These are phyloP conservation scores for Xylariales sp. DNA, from an alignment of 2,329 filamentous ascomycete genomes.

Conservation along the genomic window DNA sequence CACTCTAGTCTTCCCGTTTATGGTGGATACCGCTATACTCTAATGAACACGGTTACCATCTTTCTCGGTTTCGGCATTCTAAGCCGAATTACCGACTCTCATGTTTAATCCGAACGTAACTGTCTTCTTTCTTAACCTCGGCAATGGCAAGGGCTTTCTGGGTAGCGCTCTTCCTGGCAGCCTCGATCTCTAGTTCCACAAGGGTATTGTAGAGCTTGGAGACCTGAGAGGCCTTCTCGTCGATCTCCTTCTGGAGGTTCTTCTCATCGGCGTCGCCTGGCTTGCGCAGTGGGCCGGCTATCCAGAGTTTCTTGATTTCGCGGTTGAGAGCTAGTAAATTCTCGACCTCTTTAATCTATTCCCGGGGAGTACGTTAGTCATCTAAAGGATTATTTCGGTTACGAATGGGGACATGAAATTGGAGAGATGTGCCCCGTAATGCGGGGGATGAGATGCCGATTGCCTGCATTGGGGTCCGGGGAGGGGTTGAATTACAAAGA, in stretches of 20 bases:
- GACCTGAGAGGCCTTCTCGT: constrained; percentile 53
- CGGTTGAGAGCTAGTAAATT: constrained; percentile 60
- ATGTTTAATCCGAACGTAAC: constrained; percentile 5
- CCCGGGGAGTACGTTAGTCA: constrained; percentile 8
- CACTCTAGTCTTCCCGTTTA: too few relatives aligned
- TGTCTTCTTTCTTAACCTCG: constrained; percentile 15
- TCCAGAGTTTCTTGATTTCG: constrained; percentile 63
- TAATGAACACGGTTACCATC: too few relatives aligned
- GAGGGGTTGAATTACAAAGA: neutral
- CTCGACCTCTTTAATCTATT: constrained; percentile 56
- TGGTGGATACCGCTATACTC: too few relatives aligned
- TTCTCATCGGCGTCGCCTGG: constrained; percentile 56
- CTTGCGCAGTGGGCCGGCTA: constrained; percentile 59
- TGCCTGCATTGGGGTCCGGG: neutral
- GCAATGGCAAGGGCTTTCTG: constrained; percentile 13
- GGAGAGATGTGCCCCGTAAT: neutral
- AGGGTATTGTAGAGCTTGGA: constrained; percentile 49
- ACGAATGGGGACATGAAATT: neutral
- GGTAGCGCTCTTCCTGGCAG: constrained; percentile 8
- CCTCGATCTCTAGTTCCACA: constrained; percentile 43
- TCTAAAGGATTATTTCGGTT: neutral
- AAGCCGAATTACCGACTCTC: constrained; percentile 4
- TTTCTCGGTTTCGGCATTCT: neutral
- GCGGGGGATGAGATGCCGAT: neutral
- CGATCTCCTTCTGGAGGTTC: constrained; percentile 50